Conservation (phyloP, 495 filamentous ascomycete genomes). For the Penicillium cataractarum region DNA sequence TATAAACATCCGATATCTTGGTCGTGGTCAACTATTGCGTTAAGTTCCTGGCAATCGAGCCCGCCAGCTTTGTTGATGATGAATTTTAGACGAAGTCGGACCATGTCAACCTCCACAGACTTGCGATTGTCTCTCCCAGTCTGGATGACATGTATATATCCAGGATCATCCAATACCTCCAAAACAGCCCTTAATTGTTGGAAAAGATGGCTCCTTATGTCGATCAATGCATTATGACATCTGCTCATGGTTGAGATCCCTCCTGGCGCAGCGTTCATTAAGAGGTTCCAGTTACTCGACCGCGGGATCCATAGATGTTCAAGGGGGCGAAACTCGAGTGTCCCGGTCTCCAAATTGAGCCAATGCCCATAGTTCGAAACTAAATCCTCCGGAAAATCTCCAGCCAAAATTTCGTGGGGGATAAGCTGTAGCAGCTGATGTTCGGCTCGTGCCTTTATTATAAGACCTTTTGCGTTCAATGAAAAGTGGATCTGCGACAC, state of each 20-base stretch:
- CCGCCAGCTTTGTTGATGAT: constrained; percentile 30
- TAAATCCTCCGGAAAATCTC: constrained; percentile 52
- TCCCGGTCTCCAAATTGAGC: constrained; percentile 51
- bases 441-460: constrained; percentile 21
- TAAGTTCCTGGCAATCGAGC: constrained; percentile 52
- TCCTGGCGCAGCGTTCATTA: not conserved
- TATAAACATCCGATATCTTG: constrained; percentile 55
- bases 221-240: constrained; percentile 24
- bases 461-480: constrained; percentile 26
- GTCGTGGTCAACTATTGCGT: constrained; percentile 53
- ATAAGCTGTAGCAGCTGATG: constrained; percentile 45
- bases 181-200: constrained; percentile 33
- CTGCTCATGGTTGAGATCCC: not conserved
- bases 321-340: constrained; percentile 51
- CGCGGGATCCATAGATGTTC: constrained; percentile 42
- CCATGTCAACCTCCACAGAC: constrained; percentile 42
- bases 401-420: constrained; percentile 38
- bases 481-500: constrained; percentile 40
- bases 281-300: constrained; percentile 31
- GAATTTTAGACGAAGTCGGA: constrained; percentile 53
- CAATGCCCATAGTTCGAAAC: constrained; percentile 36
- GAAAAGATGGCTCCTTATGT: constrained; percentile 36
- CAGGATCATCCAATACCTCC: constrained; percentile 30
- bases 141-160: constrained; percentile 41
- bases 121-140: constrained; percentile 8